Percentiles rank a stretch among this genome's conserved stretches.
phyloP scores from a whole-genome alignment of 2,329 filamentous ascomycete genomes.

The Penicillium nordicum region DNA sequence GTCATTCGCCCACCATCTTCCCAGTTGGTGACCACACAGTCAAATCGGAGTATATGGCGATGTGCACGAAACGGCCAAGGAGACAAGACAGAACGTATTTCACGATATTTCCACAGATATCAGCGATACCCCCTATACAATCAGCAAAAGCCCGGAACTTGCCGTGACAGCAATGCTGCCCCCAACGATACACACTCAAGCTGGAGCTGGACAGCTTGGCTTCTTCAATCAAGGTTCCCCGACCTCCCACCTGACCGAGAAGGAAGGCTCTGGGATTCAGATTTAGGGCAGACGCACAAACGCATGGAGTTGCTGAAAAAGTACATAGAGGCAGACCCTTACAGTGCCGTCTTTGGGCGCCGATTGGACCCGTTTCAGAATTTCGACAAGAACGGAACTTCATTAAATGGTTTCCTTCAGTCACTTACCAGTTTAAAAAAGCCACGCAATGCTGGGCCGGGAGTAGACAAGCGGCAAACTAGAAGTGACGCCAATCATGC shows the following conservation, averaged over 20 bases:
- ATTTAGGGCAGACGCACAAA: slow-evolving; percentile 21
- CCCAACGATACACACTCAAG: not conserved
- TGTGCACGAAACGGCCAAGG: slow-evolving; percentile 11
- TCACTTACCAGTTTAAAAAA: slow-evolving; percentile 20
- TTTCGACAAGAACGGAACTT: slow-evolving; percentile 19
- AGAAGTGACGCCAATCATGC: slow-evolving; percentile 3
- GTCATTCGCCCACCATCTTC: slow-evolving; percentile 9
- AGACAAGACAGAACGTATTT: slow-evolving; percentile 11
- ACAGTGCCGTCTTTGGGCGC: slow-evolving; percentile 40
- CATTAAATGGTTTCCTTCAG: slow-evolving; percentile 32
- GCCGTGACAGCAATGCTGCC: slow-evolving; percentile 6
- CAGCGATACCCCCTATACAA: slow-evolving; percentile 11
- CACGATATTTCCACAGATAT: slow-evolving; percentile 6
- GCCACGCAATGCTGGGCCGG: slow-evolving; percentile 4
- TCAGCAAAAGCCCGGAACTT: slow-evolving; percentile 2
- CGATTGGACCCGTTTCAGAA: slow-evolving; percentile 26
- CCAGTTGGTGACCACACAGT: slow-evolving; percentile 6
- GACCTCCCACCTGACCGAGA: slow-evolving; percentile 5
- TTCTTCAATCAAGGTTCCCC: slow-evolving; percentile 11
- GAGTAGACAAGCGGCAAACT: slow-evolving; percentile 2
- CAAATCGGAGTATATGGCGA: slow-evolving; percentile 10
- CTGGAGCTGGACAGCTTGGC: slow-evolving; percentile 2
- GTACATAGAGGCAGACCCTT: slow-evolving; percentile 39
- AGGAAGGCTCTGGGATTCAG: slow-evolving; percentile 21
- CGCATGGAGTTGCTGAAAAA: slow-evolving; percentile 39